Evolutionary conservation across 805 yeast species (phyloP).

Genomic region (Wickerhamomyces rabaulensis): DNA sequence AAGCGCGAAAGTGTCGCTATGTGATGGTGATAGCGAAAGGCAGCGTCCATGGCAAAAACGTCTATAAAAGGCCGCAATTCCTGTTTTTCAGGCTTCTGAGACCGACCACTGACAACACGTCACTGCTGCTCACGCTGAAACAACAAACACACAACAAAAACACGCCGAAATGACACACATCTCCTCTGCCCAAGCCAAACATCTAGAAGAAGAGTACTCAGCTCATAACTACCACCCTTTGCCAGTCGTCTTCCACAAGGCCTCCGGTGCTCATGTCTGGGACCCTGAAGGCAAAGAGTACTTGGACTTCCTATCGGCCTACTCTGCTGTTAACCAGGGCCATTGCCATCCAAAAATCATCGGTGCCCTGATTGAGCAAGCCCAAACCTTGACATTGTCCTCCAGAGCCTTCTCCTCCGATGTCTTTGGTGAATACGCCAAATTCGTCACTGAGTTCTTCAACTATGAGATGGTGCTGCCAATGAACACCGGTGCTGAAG

Average conservation of each 20-base stretch:
- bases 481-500: slow-evolving; percentile 99
- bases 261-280: slow-evolving; percentile 92
- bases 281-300: slow-evolving; percentile 96
- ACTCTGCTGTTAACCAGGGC: slow-evolving; percentile 97
- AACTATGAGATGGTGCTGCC: slow-evolving; percentile 91
- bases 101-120: too few relatives aligned
- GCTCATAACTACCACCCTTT: slow-evolving; percentile 97
- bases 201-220: slow-evolving; percentile 73
- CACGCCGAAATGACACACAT: slow-evolving; percentile 21
- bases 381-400: slow-evolving; percentile 74
- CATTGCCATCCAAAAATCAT: slow-evolving; percentile 95
- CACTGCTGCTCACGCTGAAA: too few relatives aligned
- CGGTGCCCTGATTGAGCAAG: slow-evolving; percentile 81
- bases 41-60: background rate
- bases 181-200: slow-evolving; percentile 59
- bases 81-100: too few relatives aligned
- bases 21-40: slow-evolving; percentile 21
- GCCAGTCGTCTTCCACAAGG: slow-evolving; percentile 88
- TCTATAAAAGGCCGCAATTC: background rate
- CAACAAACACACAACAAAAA: too few relatives aligned
- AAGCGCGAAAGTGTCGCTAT: slow-evolving; percentile 10
- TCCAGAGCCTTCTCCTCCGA: slow-evolving; percentile 93
- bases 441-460: slow-evolving; percentile 83
- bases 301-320: slow-evolving; percentile 88
- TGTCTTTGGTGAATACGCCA: slow-evolving; percentile 80